These are phyloP conservation scores for Cornus controversa DNA, from an alignment of 148 eudicot species.

Conservation along the genomic window DNA sequence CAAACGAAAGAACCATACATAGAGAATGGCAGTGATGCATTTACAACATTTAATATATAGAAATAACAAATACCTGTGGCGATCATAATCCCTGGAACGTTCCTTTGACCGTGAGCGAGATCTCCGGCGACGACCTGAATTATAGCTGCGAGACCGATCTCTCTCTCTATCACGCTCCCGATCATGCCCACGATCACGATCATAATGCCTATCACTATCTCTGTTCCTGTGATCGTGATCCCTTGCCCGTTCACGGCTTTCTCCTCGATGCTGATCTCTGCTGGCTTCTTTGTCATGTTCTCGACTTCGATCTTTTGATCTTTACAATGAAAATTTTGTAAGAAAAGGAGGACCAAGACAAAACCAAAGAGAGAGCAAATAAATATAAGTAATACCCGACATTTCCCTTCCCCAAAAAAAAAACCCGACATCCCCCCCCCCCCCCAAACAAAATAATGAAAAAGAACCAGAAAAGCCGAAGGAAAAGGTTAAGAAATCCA, in stretches of 20 bases:
- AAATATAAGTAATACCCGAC: not conserved
- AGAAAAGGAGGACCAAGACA: not conserved
- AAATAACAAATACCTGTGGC: constrained; percentile 51
- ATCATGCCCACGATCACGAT: constrained; percentile 52
- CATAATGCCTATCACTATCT: constrained; percentile 65
- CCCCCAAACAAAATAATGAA: not conserved
- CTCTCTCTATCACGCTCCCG: constrained; percentile 67
- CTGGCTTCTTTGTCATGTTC: constrained; percentile 67
- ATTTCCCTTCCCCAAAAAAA: not conserved
- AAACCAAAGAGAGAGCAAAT: too few relatives aligned
- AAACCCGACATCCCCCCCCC: too few relatives aligned
- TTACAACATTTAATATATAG: not conserved
- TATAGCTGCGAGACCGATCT: constrained; percentile 66
- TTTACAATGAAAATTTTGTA: constrained; percentile 19
- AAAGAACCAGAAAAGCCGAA: not conserved
- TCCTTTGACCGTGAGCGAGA: constrained; percentile 89
- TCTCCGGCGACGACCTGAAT: constrained; percentile 74
- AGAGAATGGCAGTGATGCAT: not conserved
- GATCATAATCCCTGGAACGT: constrained; percentile 80
- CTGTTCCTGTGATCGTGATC: constrained; percentile 68
- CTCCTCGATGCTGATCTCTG: constrained; percentile 61
- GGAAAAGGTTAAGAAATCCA: not conserved
- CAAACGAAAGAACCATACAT: not conserved
- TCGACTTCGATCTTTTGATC: constrained; percentile 78
- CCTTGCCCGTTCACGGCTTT: constrained; percentile 57